Evolutionary conservation across 2,329 filamentous ascomycete genomes (phyloP).

Genomic region (Neopestalotiopsis sp.): DNA sequence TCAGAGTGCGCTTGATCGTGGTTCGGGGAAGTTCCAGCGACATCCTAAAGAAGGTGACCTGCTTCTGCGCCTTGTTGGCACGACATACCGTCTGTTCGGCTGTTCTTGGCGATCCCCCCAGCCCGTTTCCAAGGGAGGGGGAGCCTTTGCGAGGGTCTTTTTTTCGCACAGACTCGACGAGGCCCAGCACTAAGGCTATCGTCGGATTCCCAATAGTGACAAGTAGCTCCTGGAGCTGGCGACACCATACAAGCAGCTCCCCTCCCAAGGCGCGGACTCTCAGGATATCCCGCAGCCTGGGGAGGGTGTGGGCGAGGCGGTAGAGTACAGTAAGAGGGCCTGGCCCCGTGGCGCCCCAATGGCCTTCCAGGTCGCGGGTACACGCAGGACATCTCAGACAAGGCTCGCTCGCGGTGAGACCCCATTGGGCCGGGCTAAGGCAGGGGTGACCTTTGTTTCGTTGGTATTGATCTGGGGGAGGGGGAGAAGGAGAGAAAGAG

Average conservation of each 20-base stretch:
- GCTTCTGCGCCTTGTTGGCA: background rate
- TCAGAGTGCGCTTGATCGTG: constrained; percentile 32
- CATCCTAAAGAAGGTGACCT: background rate
- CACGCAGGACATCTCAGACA: constrained; percentile 15
- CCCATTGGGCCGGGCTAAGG: constrained; percentile 3
- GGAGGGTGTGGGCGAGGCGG: background rate
- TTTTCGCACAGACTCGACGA: background rate
- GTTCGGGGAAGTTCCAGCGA: background rate
- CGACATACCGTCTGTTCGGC: background rate
- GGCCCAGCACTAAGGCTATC: background rate
- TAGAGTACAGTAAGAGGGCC: background rate
- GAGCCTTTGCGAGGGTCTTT: background rate
- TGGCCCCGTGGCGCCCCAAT: constrained; percentile 6
- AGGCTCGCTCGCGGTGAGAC: background rate
- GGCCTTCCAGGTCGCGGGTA: constrained; percentile 8
- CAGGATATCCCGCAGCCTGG: background rate
- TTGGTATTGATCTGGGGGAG: constrained; percentile 2
- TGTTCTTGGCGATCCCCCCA: background rate
- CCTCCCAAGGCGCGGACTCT: background rate
- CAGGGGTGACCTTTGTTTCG: constrained; percentile 7
- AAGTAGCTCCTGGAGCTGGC: background rate
- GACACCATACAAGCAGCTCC: background rate
- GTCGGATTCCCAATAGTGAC: background rate
- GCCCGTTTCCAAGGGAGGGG: background rate
- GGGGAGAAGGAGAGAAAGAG: background rate